These are phyloP conservation scores for Pholiota microspora DNA, from an alignment of 768 basidiomycete species.

Conservation along the genomic window DNA sequence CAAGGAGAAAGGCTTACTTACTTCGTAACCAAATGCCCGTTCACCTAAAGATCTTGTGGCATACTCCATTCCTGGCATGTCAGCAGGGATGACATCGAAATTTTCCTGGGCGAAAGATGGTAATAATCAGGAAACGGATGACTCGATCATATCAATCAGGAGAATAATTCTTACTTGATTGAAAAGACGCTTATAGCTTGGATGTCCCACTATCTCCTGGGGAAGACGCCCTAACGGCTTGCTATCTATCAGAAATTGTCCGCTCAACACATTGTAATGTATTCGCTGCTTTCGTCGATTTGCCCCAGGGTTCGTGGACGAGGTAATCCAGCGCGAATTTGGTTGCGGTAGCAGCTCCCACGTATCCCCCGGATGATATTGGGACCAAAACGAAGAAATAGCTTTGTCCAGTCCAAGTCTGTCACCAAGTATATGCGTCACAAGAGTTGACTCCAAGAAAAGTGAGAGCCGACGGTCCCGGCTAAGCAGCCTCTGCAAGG, in stretches of 20 bases:
- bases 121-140: too few species aligned
- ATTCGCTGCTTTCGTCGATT: constrained; percentile 25
- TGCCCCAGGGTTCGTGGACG: constrained; percentile 15
- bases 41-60: constrained; percentile 20
- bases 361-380: constrained; percentile 20
- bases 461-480: constrained; percentile 33
- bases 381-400: constrained; percentile 26
- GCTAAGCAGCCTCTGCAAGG: constrained; percentile 23
- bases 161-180: constrained; percentile 25
- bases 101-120: constrained; percentile 17
- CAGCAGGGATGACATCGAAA: constrained; percentile 34
- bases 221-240: constrained; percentile 38
- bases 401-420: constrained; percentile 28
- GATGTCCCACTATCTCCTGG: constrained; percentile 25
- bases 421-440: constrained; percentile 10
- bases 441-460: constrained; percentile 21
- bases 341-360: constrained; percentile 8
- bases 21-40: constrained; percentile 16
- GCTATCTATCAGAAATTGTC: constrained; percentile 41
- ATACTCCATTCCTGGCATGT: constrained; percentile 32
- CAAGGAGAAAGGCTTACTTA: constrained; percentile 2
- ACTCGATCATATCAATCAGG: constrained; percentile 19
- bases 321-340: constrained; percentile 23
- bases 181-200: constrained; percentile 24
- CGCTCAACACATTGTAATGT: constrained; percentile 38